Percentiles rank a stretch among this genome's conserved stretches.
These are phyloP conservation scores for Debaryomyces psychrophilus DNA, from an alignment of 1,139 yeast species.

Conservation along the genomic window DNA sequence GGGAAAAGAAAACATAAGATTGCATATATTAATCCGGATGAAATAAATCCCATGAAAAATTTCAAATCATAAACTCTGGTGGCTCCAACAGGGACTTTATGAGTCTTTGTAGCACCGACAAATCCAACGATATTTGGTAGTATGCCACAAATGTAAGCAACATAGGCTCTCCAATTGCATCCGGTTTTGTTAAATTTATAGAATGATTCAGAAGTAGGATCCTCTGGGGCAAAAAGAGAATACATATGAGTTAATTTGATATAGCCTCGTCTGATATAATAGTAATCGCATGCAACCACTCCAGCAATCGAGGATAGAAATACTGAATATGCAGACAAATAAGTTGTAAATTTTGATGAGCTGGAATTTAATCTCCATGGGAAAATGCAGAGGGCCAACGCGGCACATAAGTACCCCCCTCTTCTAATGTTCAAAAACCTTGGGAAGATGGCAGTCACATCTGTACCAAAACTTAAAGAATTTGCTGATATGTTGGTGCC, in stretches of 20 bases:
- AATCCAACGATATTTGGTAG: slow-evolving; percentile 86
- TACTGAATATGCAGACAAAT: slow-evolving; percentile 82
- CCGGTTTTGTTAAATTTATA: slow-evolving; percentile 69
- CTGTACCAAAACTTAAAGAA: slow-evolving; percentile 89
- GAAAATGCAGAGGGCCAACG: slow-evolving; percentile 73
- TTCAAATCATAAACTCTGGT: slow-evolving; percentile 69
- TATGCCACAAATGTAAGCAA: slow-evolving; percentile 73
- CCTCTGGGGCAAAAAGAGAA: slow-evolving; percentile 40
- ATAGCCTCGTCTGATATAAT: slow-evolving; percentile 73
- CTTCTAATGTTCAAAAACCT: slow-evolving; percentile 79
- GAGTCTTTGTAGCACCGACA: slow-evolving; percentile 74
- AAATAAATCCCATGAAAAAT: slow-evolving; percentile 73
- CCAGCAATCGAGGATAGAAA: slow-evolving; percentile 89
- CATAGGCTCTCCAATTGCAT: slow-evolving; percentile 78
- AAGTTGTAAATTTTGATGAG: slow-evolving; percentile 78
- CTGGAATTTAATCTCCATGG: slow-evolving; percentile 87
- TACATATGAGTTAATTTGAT: slow-evolving; percentile 67
- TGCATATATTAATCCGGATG: slow-evolving; percentile 56
- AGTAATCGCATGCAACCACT: slow-evolving; percentile 77
- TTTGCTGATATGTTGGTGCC: slow-evolving; percentile 94
- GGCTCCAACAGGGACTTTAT: slow-evolving; percentile 77
- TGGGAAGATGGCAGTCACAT: slow-evolving; percentile 82
- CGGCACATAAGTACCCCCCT: slow-evolving; percentile 79
- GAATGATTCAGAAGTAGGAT: slow-evolving; percentile 31
- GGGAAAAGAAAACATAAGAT: slow-evolving; percentile 56